These are phyloP conservation scores for Turritis glabra DNA, from an alignment of 345 rosid species.

Conservation along the genomic window DNA sequence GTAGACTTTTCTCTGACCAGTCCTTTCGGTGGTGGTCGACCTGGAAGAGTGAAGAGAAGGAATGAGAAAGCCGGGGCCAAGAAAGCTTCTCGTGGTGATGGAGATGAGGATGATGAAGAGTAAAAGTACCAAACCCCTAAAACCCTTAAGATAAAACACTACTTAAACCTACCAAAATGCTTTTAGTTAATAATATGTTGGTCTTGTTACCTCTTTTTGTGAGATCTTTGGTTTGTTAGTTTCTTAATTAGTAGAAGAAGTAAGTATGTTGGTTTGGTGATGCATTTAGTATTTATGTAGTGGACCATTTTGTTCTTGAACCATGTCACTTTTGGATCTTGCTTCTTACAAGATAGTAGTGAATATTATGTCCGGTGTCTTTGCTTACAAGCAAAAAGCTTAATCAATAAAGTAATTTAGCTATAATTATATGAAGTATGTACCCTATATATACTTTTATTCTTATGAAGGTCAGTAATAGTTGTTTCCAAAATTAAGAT, in stretches of 20 bases:
- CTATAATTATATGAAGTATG: no score
- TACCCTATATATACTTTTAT: no score
- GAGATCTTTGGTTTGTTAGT: background rate
- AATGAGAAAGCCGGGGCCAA: conserved; percentile 44
- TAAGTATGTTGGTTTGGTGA: conserved; percentile 22
- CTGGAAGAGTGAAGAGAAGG: conserved; percentile 53
- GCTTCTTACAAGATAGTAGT: conserved; percentile 8
- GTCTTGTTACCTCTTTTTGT: background rate
- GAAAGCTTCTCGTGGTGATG: conserved; percentile 55
- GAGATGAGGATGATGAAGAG: conserved; percentile 66
- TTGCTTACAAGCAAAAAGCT: background rate
- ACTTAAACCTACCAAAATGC: background rate
- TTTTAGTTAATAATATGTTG: conserved; percentile 6
- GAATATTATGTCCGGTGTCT: background rate
- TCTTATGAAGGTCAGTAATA: no score
- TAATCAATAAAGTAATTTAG: background rate
- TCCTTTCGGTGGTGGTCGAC: conserved; percentile 49
- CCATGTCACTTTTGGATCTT: conserved; percentile 11
- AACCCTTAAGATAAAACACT: background rate
- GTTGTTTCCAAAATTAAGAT: no score
- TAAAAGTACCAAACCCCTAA: conserved; percentile 17
- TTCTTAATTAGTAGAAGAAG: background rate
- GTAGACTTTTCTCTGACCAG: conserved; percentile 47
- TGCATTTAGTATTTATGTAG: background rate
- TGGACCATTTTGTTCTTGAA: background rate